Evolutionary conservation across 2,329 filamentous ascomycete species (phyloP).

Genomic region (Ampelomyces quisqualis): DNA sequence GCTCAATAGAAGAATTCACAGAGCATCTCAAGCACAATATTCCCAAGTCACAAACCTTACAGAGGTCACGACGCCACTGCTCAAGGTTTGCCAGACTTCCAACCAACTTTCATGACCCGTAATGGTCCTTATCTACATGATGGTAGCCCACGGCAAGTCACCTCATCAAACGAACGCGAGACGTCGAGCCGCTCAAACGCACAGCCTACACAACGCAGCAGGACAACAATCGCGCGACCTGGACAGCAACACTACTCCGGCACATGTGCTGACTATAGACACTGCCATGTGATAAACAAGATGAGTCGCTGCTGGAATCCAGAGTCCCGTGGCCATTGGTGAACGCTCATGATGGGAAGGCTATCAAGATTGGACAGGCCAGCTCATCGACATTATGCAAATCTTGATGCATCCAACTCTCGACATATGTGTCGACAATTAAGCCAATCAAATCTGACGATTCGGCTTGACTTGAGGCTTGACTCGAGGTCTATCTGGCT

Average conservation of each 20-base stretch:
- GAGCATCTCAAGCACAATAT: too few relatives aligned
- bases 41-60: not conserved
- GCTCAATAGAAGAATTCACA: too few relatives aligned
- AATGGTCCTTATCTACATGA: not conserved
- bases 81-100: not conserved
- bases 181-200: too few relatives aligned
- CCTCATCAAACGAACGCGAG: too few relatives aligned
- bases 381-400: not conserved
- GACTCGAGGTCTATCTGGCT: constrained; percentile 47
- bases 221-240: not conserved
- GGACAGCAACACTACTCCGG: not conserved
- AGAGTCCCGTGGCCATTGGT: not conserved
- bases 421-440: too few relatives aligned
- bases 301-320: not conserved
- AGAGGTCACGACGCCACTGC: too few relatives aligned
- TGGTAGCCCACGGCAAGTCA: not conserved
- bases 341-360: not conserved
- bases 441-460: too few relatives aligned
- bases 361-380: not conserved
- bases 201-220: too few relatives aligned
- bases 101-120: not conserved
- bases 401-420: constrained; percentile 43
- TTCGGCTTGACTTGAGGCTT: too few relatives aligned
- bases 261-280: not conserved
- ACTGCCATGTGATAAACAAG: not conserved